phyloP scores from a whole-genome alignment of 163 green algal genomes.

The Chlamydomonas reinhardtii region DNA sequence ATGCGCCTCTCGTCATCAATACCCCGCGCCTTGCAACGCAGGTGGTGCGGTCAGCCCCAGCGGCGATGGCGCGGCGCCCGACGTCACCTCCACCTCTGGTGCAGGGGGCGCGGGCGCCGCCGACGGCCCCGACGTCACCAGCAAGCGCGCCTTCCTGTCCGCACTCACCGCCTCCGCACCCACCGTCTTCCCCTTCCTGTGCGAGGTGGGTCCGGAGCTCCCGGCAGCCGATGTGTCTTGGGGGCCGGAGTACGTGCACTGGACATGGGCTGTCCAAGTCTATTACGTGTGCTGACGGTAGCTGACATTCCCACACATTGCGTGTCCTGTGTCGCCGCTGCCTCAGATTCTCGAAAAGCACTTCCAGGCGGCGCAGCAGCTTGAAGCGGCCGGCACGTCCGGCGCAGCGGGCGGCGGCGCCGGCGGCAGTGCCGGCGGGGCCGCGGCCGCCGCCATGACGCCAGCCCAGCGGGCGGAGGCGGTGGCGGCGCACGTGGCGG shows the following conservation, averaged over 20 bases:
- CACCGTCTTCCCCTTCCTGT: constrained; percentile 79
- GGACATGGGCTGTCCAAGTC: no score
- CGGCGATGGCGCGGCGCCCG: constrained; percentile 15
- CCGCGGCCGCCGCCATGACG: neutral
- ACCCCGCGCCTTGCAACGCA: neutral
- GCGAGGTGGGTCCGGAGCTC: constrained; percentile 41
- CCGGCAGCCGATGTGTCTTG: no score
- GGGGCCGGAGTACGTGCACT: no score
- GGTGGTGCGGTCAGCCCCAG: constrained; percentile 17
- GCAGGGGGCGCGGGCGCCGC: neutral
- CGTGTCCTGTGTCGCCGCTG: no score
- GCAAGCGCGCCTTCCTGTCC: constrained; percentile 76
- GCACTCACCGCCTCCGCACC: constrained; percentile 69
- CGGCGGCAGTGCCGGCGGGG: neutral
- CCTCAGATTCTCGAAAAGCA: constrained; percentile 69
- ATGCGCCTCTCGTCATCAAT: no score
- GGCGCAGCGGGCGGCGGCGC: neutral
- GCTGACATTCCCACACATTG: no score
- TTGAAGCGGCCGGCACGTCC: neutral
- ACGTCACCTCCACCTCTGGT: neutral
- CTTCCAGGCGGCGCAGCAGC: constrained; percentile 64
- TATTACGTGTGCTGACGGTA: no score
- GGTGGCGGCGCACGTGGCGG: constrained; percentile 42
- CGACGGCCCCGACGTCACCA: constrained; percentile 49
- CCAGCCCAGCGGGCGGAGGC: neutral